Conservation (phyloP, 306 rosid genomes). For the Rosa lucieae region DNA sequence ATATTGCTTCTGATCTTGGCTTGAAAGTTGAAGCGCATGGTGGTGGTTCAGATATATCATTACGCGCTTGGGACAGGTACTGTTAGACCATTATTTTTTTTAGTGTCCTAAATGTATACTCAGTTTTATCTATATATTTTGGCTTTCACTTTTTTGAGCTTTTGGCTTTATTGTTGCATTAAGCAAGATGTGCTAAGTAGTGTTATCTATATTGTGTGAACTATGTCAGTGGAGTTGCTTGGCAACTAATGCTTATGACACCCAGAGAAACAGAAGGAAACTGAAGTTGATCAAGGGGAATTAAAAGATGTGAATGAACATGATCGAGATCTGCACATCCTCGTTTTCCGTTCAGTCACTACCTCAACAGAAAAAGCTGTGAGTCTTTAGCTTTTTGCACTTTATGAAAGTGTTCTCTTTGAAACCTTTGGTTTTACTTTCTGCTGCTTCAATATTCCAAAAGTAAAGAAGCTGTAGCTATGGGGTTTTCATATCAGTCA, state of each 20-base stretch:
- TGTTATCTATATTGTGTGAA: constrained; percentile 27
- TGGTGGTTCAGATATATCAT: constrained; percentile 64
- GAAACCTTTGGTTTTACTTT: constrained; percentile 4
- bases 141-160: no score
- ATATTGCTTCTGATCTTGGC: constrained; percentile 70
- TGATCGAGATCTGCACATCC: constrained; percentile 55
- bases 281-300: constrained; percentile 34
- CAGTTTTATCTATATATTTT: background rate
- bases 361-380: constrained; percentile 69
- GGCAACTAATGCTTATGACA: constrained; percentile 69
- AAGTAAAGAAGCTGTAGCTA: constrained; percentile 10
- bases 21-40: constrained; percentile 56
- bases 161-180: background rate
- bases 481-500: constrained; percentile 9
- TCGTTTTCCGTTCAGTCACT: constrained; percentile 64
- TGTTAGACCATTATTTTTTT: constrained; percentile 10
- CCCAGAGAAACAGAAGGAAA: constrained; percentile 44
- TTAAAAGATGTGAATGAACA: constrained; percentile 31
- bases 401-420: background rate
- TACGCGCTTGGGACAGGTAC: constrained; percentile 90
- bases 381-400: constrained; percentile 25
- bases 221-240: constrained; percentile 66
- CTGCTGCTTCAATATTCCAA: constrained; percentile 6
- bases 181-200: constrained; percentile 16
- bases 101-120: constrained; percentile 13